These are phyloP conservation scores for Millerozyma acaciae DNA, from an alignment of 805 yeast genomes.

Conservation along the genomic window DNA sequence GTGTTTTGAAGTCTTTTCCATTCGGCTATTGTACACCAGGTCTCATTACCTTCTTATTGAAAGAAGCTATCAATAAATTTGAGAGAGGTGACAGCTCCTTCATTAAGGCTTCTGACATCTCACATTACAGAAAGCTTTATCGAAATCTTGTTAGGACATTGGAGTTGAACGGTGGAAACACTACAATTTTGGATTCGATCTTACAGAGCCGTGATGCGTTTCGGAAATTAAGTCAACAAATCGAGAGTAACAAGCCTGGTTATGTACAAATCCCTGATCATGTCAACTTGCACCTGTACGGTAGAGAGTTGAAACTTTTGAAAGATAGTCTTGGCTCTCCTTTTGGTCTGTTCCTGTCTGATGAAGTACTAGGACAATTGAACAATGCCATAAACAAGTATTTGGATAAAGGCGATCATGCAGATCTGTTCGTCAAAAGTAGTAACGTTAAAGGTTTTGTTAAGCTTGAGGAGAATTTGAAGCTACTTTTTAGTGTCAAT, in stretches of 20 bases:
- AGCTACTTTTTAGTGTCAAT: background rate
- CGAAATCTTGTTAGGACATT: conserved; percentile 23
- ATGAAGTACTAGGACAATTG: background rate
- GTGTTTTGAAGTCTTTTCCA: conserved; percentile 4
- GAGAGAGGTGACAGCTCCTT: conserved; percentile 2
- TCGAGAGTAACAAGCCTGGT: background rate
- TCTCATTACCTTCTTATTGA: conserved; percentile 10
- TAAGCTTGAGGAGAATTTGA: conserved; percentile 9
- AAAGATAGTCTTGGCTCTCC: conserved; percentile 4
- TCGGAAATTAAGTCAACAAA: conserved; percentile 36
- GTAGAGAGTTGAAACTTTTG: conserved; percentile 2
- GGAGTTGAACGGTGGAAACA: conserved; percentile 52
- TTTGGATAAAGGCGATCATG: conserved; percentile 1
- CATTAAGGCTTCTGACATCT: conserved; percentile 3
- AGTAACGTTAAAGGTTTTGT: conserved; percentile 19
- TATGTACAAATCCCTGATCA: conserved; percentile 33
- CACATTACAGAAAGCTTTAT: conserved; percentile 6
- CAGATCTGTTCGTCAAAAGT: conserved; percentile 2
- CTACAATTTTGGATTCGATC: conserved; percentile 55
- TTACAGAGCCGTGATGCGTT: conserved; percentile 47
- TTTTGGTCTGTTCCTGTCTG: conserved; percentile 1
- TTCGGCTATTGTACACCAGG: conserved; percentile 8
- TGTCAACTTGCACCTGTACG: conserved; percentile 4
- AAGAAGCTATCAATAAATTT: conserved; percentile 7
- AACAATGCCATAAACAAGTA: conserved; percentile 2